These are phyloP conservation scores for Xylaria sp. DNA, from an alignment of 2,329 filamentous ascomycete species.

Conservation along the genomic window DNA sequence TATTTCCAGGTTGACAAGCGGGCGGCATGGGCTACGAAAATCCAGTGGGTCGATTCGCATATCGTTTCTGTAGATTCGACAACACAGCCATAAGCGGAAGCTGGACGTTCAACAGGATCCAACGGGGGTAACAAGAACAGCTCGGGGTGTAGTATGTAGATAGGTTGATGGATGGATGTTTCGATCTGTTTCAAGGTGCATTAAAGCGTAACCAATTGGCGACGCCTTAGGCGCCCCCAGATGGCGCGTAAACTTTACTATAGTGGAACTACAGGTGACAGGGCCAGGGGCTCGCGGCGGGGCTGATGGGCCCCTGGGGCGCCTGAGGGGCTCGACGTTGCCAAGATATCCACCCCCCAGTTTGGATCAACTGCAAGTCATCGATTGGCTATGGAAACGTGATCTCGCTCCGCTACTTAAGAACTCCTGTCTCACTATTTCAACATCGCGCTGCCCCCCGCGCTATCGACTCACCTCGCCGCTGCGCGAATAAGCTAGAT, in stretches of 20 bases:
- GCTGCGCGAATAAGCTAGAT: background rate
- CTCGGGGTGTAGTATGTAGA: too few species aligned
- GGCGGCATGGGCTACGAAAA: too few species aligned
- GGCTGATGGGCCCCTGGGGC: background rate
- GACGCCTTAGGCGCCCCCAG: background rate
- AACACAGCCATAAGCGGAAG: background rate
- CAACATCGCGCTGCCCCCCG: slow-evolving; percentile 2
- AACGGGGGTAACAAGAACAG: background rate
- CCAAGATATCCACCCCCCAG: slow-evolving; percentile 32
- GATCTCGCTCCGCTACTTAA: slow-evolving; percentile 16
- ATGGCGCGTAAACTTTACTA: slow-evolving; percentile 21
- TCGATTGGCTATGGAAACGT: slow-evolving; percentile 30
- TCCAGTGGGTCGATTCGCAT: too few species aligned
- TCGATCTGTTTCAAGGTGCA: slow-evolving; percentile 27
- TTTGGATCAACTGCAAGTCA: slow-evolving; percentile 22
- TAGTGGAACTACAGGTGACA: background rate
- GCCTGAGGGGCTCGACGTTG: slow-evolving; percentile 19
- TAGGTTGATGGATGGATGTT: slow-evolving; percentile 11
- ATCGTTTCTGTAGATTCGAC: too few species aligned
- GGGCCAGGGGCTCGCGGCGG: background rate
- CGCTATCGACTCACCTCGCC: background rate
- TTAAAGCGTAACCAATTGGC: slow-evolving; percentile 5
- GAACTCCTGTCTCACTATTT: slow-evolving; percentile 4
- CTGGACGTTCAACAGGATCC: background rate
- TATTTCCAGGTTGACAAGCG: too few species aligned